Base-by-base conservation (phyloP, 164 flowering plant species). In the Taxillus chinensis region DNA sequence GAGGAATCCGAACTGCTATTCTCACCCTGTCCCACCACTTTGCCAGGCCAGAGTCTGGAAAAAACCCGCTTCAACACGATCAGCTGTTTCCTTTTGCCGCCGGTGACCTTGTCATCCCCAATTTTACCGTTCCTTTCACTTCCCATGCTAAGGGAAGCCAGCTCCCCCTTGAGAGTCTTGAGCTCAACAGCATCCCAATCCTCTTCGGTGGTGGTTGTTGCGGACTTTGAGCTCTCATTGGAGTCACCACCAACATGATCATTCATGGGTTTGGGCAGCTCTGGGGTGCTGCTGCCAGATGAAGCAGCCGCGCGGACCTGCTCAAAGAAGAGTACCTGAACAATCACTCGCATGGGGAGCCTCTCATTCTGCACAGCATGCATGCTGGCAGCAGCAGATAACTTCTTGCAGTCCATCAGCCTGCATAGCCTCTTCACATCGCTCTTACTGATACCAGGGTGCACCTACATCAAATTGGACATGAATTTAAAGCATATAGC, bases 331-430 rank as follows among this genome's bases (percentile, higher is more conserved):
- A 95, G 96, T 8, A 95, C 92, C 67, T 95, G 99, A 15, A 95
- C 96, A 0, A 92, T 86, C 0, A 87, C 83, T 37, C 97, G 83
- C 50, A 91, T 42, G 1, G 96, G 99, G 13, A 95, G 87, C 46
- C 99, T 69, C 71, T 95, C 99, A 58, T 95, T 95, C 69, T 95
- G 99, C 17, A 87, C 96, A 0, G 97, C 99, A 41, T 89, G 99
- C 84, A 75, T 78, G 73, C 96, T 83, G 2, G 96, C 99, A 55
- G 91, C 99, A 7, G 75, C 87, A 2, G 99, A 91, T 54, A 95
- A 82, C 70, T 89, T 91, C 77, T 80, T 82, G 81, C 96, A 89
- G 79, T 95, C 97, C 87, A 95, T 87, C 65, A 89, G 77, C 68
- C 79, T 75, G 84, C 99, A 95, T 59, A 95, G 79, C 55, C 66